Base-by-base conservation (phyloP, 805 yeast genomes). In the Wickerhamomyces sydowiorum region DNA sequence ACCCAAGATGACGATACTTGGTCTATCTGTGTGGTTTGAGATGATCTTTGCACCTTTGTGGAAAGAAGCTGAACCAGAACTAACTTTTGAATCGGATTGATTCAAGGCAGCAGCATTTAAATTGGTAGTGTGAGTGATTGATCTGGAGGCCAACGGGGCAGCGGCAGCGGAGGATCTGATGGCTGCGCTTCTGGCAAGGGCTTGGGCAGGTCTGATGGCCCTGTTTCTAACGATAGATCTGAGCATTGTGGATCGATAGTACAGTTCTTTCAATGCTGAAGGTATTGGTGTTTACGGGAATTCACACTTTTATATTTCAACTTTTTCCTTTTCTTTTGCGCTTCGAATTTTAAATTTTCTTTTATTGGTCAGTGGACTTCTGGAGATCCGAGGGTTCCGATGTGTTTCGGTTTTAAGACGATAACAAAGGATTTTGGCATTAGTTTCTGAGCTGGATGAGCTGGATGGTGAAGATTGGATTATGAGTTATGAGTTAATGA, bases 1-100 rank as follows among this genome's bases (percentile, higher is more conserved):
- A 44, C 93, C 93, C 57, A 77, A 78, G 60, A 75, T 80, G 34
- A 89, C 95, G 32, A 69, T 60, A 39, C 64, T 64, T 47, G 69
- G 69, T 53, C 66, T 69, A 38, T 62, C 59, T 39, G 59, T 52
- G 34, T 47, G 50, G 44, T 51, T 51, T 38, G 54, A 52, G 37
- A 67, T 64, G 41, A 66, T 53, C 45, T 65, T 64, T 47, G 61
- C 59, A 20, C 68, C 68, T 44, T 63, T 64, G 48, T 64, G 66
- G 41, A 69, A 67, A 5, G 67, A 56, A 23, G 62, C 49, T 14
- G 58, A 51, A 33, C 72, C 73, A 1, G 66, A 51, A 19, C 61
- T 47, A 17, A 54, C 54, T 17, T 62, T 64, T 6, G 57, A 47
- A n/a, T 46, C 41, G 4, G 50, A 43, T 29, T 43, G 42, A 14